Conservation (phyloP, 495 filamentous ascomycete genomes). For the Xylaria castorea region DNA sequence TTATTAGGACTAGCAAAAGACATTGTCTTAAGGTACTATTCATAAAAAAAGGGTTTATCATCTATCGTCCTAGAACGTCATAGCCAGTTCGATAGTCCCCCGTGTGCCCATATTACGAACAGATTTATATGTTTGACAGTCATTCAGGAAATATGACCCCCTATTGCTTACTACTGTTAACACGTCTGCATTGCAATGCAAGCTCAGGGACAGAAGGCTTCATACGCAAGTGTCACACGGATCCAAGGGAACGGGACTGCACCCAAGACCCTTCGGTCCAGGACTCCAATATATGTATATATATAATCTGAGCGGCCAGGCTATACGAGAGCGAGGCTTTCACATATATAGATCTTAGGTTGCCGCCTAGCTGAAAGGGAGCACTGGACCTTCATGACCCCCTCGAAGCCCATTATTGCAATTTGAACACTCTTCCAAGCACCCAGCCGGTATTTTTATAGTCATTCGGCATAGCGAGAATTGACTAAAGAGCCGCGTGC, state of each 20-base stretch:
- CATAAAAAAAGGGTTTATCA: background rate
- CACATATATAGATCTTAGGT: too few relatives aligned
- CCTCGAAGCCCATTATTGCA: too few relatives aligned
- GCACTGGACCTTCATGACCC: too few relatives aligned
- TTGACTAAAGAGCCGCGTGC: background rate
- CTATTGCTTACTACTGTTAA: background rate
- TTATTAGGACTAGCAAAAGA: background rate
- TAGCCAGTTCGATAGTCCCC: background rate
- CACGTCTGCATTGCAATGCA: background rate
- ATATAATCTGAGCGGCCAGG: too few relatives aligned
- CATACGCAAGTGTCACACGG: background rate
- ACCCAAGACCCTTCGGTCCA: too few relatives aligned
- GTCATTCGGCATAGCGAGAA: background rate
- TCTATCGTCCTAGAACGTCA: background rate
- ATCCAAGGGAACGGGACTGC: too few relatives aligned
- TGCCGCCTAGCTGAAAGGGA: too few relatives aligned
- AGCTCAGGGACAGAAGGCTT: background rate
- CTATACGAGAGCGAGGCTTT: too few relatives aligned
- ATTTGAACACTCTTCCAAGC: conserved; percentile 43
- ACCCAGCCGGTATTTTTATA: background rate
- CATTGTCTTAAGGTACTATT: background rate
- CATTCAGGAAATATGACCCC: background rate
- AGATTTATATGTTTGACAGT: background rate
- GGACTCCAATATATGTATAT: background rate
- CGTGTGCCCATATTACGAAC: background rate